A percentile compares a stretch with the other conserved stretches of the same genome.
phyloP scores from a whole-genome alignment of 2,329 filamentous ascomycete species.

The Diaporthe batatas region DNA sequence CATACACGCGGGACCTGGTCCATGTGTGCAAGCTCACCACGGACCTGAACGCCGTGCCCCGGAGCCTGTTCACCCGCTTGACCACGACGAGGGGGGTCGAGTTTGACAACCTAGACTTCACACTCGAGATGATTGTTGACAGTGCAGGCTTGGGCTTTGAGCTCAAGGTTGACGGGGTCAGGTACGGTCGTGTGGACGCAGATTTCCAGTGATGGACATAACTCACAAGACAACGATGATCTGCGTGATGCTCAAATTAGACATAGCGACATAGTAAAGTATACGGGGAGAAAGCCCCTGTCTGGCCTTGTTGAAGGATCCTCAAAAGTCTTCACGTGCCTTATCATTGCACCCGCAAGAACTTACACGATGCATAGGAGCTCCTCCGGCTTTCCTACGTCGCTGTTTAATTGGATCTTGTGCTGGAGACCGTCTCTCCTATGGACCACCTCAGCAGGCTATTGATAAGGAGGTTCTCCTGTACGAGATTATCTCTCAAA shows the following conservation, averaged over 20 bases:
- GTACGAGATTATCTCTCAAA: too few relatives aligned
- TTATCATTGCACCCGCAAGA: not conserved
- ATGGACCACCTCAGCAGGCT: too few relatives aligned
- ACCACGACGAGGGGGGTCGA: constrained; percentile 85
- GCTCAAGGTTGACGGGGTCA: constrained; percentile 81
- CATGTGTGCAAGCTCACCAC: constrained; percentile 86
- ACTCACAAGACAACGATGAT: not conserved
- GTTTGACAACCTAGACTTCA: constrained; percentile 86
- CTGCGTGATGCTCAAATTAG: not conserved
- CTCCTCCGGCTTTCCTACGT: too few relatives aligned
- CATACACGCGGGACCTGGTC: constrained; percentile 72
- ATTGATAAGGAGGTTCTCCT: too few relatives aligned
- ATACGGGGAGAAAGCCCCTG: not conserved
- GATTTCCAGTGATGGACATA: constrained; percentile 74
- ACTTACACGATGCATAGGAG: not conserved
- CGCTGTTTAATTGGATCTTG: too few relatives aligned
- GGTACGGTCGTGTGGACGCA: constrained; percentile 82
- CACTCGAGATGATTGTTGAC: constrained; percentile 85
- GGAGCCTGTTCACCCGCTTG: constrained; percentile 78
- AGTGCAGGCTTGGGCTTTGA: constrained; percentile 83
- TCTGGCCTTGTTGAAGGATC: not conserved
- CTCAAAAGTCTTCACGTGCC: not conserved
- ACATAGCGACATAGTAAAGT: constrained; percentile 9
- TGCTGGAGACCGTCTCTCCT: too few relatives aligned
- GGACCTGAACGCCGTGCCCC: constrained; percentile 80